Evolutionary conservation across 2,329 filamentous ascomycete genomes (phyloP).

Genomic region (Decorospora gaudefroyi): DNA sequence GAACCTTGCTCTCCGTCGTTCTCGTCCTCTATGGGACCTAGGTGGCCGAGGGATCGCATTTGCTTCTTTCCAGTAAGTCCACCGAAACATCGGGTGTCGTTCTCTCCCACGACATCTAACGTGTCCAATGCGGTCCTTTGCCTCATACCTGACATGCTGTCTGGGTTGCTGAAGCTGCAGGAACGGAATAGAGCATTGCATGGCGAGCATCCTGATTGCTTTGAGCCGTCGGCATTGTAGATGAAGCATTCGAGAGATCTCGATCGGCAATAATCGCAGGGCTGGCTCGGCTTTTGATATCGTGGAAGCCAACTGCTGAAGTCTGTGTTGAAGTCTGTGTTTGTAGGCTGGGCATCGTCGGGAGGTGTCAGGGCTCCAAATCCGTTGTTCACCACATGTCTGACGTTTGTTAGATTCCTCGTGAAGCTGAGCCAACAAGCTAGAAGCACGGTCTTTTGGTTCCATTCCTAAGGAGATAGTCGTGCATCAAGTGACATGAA

Average conservation of each 20-base stretch:
- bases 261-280: constrained; percentile 56
- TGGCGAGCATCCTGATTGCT: constrained; percentile 51
- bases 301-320: constrained; percentile 55
- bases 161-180: constrained; percentile 53
- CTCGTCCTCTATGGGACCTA: constrained; percentile 45
- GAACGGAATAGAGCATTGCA: constrained; percentile 55
- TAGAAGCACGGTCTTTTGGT: neutral
- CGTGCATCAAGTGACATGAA: too few species aligned
- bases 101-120: constrained; percentile 54
- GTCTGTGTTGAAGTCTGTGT: constrained; percentile 46
- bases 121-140: constrained; percentile 52
- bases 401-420: constrained; percentile 14
- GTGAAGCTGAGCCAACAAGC: neutral
- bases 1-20: constrained; percentile 30
- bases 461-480: neutral
- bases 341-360: constrained; percentile 11
- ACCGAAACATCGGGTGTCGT: constrained; percentile 40
- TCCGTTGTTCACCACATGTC: constrained; percentile 5
- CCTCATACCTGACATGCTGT: constrained; percentile 35
- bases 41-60: constrained; percentile 43
- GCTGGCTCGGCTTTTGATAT: constrained; percentile 52
- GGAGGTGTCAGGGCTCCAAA: constrained; percentile 11
- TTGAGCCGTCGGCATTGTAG: constrained; percentile 45
- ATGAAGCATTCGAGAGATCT: constrained; percentile 55
- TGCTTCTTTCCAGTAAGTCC: constrained; percentile 48